phyloP scores from a whole-genome alignment of 306 rosid genomes.

The Adenanthera pavonina region DNA sequence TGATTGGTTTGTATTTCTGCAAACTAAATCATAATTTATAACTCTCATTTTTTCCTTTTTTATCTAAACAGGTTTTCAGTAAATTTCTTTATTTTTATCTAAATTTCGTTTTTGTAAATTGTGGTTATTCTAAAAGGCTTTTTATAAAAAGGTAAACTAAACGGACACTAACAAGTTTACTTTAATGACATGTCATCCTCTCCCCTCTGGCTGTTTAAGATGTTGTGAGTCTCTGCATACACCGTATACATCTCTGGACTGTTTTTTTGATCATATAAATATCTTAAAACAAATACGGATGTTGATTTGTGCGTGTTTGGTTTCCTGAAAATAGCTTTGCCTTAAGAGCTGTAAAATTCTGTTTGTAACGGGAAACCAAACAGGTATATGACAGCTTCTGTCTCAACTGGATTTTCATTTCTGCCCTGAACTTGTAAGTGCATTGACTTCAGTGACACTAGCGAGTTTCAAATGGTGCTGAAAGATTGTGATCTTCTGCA shows the following conservation, averaged over 20 bases:
- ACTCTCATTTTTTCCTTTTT: too few relatives aligned
- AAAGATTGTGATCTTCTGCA: not conserved
- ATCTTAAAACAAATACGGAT: not conserved
- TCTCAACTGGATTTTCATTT: not conserved
- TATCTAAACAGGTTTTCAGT: too few relatives aligned
- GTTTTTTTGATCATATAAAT: slow-evolving; percentile 2
- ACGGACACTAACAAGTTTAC: not conserved
- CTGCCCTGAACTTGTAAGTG: not conserved
- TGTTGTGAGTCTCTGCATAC: slow-evolving; percentile 29
- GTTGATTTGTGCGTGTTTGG: too few relatives aligned
- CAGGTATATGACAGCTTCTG: not conserved
- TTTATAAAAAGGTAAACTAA: too few relatives aligned
- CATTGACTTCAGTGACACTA: not conserved
- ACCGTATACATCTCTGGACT: slow-evolving; percentile 23
- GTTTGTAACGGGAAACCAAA: too few relatives aligned
- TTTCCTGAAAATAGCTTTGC: too few relatives aligned
- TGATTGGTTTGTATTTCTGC: too few relatives aligned
- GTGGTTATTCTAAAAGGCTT: too few relatives aligned
- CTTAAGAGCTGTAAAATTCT: too few relatives aligned
- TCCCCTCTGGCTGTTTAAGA: slow-evolving; percentile 17
- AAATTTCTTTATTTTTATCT: too few relatives aligned
- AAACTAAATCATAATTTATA: too few relatives aligned
- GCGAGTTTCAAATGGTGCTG: not conserved
- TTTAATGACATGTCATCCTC: slow-evolving; percentile 6
- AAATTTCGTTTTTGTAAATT: too few relatives aligned